Evolutionary conservation across 768 basidiomycete species (phyloP).

Genomic region (Lactifluus piperatus): DNA sequence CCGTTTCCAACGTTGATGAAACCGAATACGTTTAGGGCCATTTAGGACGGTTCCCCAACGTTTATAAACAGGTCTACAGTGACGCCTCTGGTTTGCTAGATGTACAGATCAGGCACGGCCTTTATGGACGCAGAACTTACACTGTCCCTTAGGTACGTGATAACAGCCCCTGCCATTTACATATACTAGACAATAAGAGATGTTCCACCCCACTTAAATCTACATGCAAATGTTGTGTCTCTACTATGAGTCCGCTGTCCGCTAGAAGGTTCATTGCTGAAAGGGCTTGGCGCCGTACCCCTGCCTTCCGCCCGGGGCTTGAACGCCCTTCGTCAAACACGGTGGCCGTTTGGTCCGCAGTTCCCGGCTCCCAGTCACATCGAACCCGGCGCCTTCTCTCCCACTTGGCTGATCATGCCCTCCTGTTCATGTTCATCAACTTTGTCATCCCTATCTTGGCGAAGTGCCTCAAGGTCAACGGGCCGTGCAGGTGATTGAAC

Average conservation of each 20-base stretch:
- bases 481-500: slow-evolving; percentile 24
- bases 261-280: neutral
- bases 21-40: too few species aligned
- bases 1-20: too few species aligned
- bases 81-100: too few species aligned
- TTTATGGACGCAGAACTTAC: too few species aligned
- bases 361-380: neutral
- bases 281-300: neutral
- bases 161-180: too few species aligned
- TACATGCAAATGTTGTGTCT: neutral
- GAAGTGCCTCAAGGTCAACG: slow-evolving; percentile 34
- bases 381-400: slow-evolving; percentile 21
- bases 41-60: too few species aligned
- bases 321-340: neutral
- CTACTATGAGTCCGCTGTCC: neutral
- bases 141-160: too few species aligned
- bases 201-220: neutral
- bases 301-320: too few species aligned
- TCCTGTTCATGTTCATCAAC: slow-evolving; percentile 23
- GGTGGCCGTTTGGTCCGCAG: neutral
- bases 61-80: too few species aligned
- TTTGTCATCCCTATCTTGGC: slow-evolving; percentile 20
- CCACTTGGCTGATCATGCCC: slow-evolving; percentile 22
- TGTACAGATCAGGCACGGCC: too few species aligned
- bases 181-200: too few species aligned